phyloP scores from a whole-genome alignment of 2,329 filamentous ascomycete species.

The Fusarium fujikuroi region DNA sequence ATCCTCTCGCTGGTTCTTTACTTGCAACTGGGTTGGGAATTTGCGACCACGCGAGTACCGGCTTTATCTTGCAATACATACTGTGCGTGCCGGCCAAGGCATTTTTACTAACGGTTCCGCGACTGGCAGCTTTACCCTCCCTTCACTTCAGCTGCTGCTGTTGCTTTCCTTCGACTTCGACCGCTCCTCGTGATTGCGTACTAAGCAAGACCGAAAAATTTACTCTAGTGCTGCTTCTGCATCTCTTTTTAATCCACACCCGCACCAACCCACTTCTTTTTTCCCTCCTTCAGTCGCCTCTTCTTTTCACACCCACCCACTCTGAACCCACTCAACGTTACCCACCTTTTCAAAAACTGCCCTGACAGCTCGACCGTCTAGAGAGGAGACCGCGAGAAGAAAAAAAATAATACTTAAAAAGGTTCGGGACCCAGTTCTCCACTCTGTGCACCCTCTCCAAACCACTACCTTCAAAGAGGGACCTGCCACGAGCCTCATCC shows the following conservation, averaged over 20 bases:
- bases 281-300: conserved; percentile 40
- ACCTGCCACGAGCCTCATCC: conserved; percentile 55
- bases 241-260: conserved; percentile 38
- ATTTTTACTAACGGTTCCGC: conserved; percentile 41
- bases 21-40: conserved; percentile 30
- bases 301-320: conserved; percentile 38
- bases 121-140: conserved; percentile 3
- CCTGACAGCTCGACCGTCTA: conserved; percentile 43
- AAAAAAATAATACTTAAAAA: conserved; percentile 52
- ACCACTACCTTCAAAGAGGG: conserved; percentile 55
- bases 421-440: conserved; percentile 58
- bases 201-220: conserved; percentile 31
- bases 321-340: conserved; percentile 39
- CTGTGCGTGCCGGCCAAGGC: conserved; percentile 38
- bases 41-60: conserved; percentile 33
- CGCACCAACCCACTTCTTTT: conserved; percentile 40
- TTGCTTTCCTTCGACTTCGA: conserved; percentile 17
- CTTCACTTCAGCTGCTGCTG: conserved; percentile 2
- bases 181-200: conserved; percentile 28
- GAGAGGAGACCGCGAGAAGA: conserved; percentile 29
- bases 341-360: conserved; percentile 46
- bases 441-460: conserved; percentile 58
- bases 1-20: conserved; percentile 24
- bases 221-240: conserved; percentile 35
- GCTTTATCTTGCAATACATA: conserved; percentile 21